Base-by-base conservation (phyloP, 2,329 filamentous ascomycete species). In the Neopestalotiopsis sp. region DNA sequence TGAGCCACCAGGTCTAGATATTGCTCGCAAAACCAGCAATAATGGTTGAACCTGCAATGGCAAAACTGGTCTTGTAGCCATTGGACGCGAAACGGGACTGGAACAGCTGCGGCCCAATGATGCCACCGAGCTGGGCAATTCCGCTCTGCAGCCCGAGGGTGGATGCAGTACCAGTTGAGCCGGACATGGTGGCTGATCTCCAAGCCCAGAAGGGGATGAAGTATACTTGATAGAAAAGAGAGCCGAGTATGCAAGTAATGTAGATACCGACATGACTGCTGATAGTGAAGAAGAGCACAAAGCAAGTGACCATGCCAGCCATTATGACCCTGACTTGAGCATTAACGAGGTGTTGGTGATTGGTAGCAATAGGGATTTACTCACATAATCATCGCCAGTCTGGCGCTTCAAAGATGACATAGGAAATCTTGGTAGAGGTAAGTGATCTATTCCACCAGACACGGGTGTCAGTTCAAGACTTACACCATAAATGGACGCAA, bases 151-250 rank as follows among this genome's bases (percentile, higher is more conserved):
- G 75, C 0, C 80, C 83, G 1, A 84, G 74, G 0, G 81, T 82
- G 67, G 85, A 84, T 0, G 82, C 83, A 0, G 82, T 81, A 12
- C 81, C 83, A 0, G 83, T 85, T 5, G 78, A 79, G 2, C 83
- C 82, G 1, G 74, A 72, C 1, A 84, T 74, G 10, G 81, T 82
- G 3, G 81, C 79, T 3, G 81, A 82, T 56, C 82, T 77, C 81
- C 81, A 84, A 30, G 79, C 79, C 82, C 82, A 85, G 70, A 84
- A 84, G 0, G 83, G 80, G 14, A 85, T 82, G 68, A 84, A 84
- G 67, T 82, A 84, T 3, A 77, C 73, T 9, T 76, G 76, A 69
- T 84, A 84, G 68, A 84, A 84, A 65, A 82, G 76, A 0, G 78
- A 81, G 4, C 83, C 82, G 13, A 86, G 78, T 6, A 82, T 78